These are phyloP conservation scores for Phanerochaete carnosa DNA, from an alignment of 768 basidiomycete genomes.

Conservation along the genomic window DNA sequence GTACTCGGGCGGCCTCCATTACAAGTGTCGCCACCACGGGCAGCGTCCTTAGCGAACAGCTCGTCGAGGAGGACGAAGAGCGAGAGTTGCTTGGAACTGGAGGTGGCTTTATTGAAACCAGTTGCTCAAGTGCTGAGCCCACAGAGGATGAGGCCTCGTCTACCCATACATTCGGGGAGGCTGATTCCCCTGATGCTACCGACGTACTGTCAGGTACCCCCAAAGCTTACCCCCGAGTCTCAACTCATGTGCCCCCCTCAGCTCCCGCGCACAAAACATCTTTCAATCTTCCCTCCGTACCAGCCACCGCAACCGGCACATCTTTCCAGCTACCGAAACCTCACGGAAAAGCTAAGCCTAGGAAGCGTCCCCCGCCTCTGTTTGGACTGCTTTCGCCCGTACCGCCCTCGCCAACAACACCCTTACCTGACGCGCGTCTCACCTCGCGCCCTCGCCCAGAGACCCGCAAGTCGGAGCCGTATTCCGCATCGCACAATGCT, in stretches of 20 bases:
- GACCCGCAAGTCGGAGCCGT: slow-evolving; percentile 16
- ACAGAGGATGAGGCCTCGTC: slow-evolving; percentile 29
- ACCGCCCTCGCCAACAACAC: slow-evolving; percentile 65
- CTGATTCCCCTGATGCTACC: slow-evolving; percentile 10
- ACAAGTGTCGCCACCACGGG: slow-evolving; percentile 66
- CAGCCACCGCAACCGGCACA: slow-evolving; percentile 49
- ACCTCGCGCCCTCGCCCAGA: slow-evolving; percentile 45
- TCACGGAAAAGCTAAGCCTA: slow-evolving; percentile 38
- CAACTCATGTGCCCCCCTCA: slow-evolving; percentile 20
- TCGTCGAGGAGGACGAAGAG: slow-evolving; percentile 83
- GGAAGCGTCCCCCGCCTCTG: slow-evolving; percentile 54
- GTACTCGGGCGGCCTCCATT: slow-evolving; percentile 71
- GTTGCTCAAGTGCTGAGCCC: slow-evolving; percentile 30
- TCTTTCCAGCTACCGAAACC: slow-evolving; percentile 42
- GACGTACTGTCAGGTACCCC: slow-evolving; percentile 21
- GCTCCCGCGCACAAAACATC: slow-evolving; percentile 45
- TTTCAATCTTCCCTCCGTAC: slow-evolving; percentile 50
- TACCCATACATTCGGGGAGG: slow-evolving; percentile 25
- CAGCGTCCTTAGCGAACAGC: slow-evolving; percentile 74
- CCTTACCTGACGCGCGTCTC: slow-evolving; percentile 39
- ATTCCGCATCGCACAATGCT: background rate
- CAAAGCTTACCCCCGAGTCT: slow-evolving; percentile 22
- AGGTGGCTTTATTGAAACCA: slow-evolving; percentile 50
- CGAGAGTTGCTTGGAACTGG: slow-evolving; percentile 65
- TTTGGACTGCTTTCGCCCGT: slow-evolving; percentile 65